These are phyloP conservation scores for Annulohypoxylon stygium DNA, from an alignment of 495 filamentous ascomycete genomes.

Conservation along the genomic window DNA sequence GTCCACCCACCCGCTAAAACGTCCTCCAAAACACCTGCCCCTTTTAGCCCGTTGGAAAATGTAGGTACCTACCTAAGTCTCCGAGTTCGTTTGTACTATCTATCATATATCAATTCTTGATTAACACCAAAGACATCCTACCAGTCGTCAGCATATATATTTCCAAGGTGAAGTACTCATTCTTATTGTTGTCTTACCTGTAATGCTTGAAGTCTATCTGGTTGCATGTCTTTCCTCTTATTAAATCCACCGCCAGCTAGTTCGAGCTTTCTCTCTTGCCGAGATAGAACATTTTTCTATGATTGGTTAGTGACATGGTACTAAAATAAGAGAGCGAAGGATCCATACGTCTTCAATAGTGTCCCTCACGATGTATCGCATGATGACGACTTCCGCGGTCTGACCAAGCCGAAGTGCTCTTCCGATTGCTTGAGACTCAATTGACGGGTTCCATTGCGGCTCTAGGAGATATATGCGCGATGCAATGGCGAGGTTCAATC, in stretches of 20 bases:
- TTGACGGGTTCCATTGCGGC: conserved; percentile 4
- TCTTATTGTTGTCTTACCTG: background rate
- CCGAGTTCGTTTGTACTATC: background rate
- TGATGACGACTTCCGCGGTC: background rate
- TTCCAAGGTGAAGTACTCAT: background rate
- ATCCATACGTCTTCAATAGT: background rate
- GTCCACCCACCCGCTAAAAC: too few species aligned
- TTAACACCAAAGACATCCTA: background rate
- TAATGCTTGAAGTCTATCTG: background rate
- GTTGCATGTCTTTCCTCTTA: conserved; percentile 6
- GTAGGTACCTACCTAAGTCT: background rate
- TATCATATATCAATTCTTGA: background rate
- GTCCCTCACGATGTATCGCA: background rate
- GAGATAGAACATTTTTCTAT: background rate
- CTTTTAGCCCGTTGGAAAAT: background rate
- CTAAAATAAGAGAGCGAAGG: background rate
- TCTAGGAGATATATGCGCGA: conserved; percentile 3
- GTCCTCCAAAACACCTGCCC: too few species aligned
- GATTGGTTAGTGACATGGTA: background rate
- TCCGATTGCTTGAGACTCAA: background rate
- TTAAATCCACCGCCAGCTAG: background rate
- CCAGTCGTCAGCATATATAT: background rate
- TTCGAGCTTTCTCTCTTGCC: background rate
- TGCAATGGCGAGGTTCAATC: background rate
- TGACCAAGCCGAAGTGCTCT: background rate